Base-by-base conservation (phyloP, 2,329 filamentous ascomycete genomes). In the Fusarium hainanense region DNA sequence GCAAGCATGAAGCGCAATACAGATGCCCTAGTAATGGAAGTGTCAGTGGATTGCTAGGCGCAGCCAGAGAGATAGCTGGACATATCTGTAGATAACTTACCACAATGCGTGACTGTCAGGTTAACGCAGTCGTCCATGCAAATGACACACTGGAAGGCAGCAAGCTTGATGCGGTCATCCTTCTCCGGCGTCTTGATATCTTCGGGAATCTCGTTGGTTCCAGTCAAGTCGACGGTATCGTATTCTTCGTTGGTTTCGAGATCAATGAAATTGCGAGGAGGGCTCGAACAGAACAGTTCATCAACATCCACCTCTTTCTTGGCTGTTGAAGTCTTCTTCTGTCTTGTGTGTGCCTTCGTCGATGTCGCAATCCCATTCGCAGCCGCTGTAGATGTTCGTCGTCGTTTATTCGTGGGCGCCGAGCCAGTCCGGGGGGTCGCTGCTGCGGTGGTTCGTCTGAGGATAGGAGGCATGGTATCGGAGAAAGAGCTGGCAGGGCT, bases 31-130 rank as follows among this genome's bases (percentile, higher is more conserved):
- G 13, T 40, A 42, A 27, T 58, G 54, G 23, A n/a, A 37, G 34
- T 69, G 66, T 73, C 40, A 75, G 69, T 60, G 11, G 30, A 25
- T 20, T 67, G 41, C 20, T 56, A 20, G 48, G 9, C 16, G 14
- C 14, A 16, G 6, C 16, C 40, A 32, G 23, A 47, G 14, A 41
- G 14, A 41, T 46, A 44, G 40, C 21, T 25, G 16, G 16, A 58
- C 20, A 34, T 9, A 51, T 23, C n/a, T n/a, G 18, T 28, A 18
- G 41, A 40, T 54, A 18, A 80, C 87, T 69, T 87, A 91, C 89
- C 89, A 77, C 89, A 91, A 77, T 90, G 87, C 4, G 89, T 91
- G 47, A 90, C 85, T 2, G 88, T 90, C 64, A 91, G 73, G 28
- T 82, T 81, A 3, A 83, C 85, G 27, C 83, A 85, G 65, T 88